A percentile compares a stretch with the other conserved stretches of the same genome.
These are phyloP conservation scores for Cladorrhinum sp. DNA, from an alignment of 2,329 filamentous ascomycete species.

Conservation along the genomic window DNA sequence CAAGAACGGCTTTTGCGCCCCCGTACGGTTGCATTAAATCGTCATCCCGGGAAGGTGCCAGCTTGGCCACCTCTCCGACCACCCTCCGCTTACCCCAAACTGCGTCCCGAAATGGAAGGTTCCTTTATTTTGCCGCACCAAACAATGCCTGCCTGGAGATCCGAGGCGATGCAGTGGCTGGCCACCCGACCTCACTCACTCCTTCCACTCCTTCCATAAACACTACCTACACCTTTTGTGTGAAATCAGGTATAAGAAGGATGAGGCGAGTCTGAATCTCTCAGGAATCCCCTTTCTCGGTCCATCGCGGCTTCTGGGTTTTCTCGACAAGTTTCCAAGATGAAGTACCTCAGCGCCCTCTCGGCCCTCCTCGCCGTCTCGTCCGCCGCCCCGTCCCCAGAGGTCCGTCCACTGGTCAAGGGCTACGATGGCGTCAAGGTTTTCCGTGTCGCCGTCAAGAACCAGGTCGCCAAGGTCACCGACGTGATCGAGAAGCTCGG, in stretches of 20 bases:
- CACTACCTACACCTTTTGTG: background rate
- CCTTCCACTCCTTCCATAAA: background rate
- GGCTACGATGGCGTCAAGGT: conserved; percentile 46
- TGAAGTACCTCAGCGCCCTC: conserved; percentile 19
- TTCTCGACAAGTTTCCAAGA: conserved; percentile 5
- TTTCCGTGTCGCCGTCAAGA: conserved; percentile 40
- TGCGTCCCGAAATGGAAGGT: conserved; percentile 9
- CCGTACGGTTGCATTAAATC: conserved; percentile 3
- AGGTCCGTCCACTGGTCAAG: conserved; percentile 21
- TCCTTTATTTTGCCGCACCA: background rate
- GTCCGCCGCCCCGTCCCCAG: conserved; percentile 15
- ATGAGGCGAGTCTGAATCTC: background rate
- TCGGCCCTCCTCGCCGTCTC: conserved; percentile 19
- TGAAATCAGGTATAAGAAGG: background rate
- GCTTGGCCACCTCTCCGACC: background rate
- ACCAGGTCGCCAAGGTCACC: conserved; percentile 34
- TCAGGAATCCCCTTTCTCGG: no score
- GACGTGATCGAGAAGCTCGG: conserved; percentile 35
- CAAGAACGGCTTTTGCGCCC: conserved; percentile 5
- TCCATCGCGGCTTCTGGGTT: background rate
- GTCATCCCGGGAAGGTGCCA: conserved; percentile 11
- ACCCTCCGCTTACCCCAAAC: background rate
- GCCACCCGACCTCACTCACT: background rate
- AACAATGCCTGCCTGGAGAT: background rate
- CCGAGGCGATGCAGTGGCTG: background rate